phyloP scores from a whole-genome alignment of 2,329 filamentous ascomycete genomes.

The Fusarium sp. region DNA sequence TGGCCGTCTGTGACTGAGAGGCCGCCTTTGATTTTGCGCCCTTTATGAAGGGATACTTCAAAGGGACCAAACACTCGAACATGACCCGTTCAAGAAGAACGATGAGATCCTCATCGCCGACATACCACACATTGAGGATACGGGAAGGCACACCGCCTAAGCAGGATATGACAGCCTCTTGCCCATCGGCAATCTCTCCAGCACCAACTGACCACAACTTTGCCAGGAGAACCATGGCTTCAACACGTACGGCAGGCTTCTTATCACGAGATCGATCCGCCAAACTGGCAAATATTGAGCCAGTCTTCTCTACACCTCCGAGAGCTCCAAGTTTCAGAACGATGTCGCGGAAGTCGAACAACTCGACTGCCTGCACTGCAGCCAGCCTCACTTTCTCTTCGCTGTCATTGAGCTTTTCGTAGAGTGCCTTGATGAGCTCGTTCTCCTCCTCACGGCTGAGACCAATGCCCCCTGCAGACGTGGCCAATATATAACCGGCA shows the following conservation, averaged over 20 bases:
- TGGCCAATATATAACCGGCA: slow-evolving; percentile 86
- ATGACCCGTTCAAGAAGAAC: slow-evolving; percentile 84
- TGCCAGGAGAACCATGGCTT: slow-evolving; percentile 85
- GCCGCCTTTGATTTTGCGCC: slow-evolving; percentile 66
- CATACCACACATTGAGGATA: slow-evolving; percentile 88
- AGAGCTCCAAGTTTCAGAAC: slow-evolving; percentile 81
- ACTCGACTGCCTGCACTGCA: slow-evolving; percentile 84
- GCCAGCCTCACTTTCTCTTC: slow-evolving; percentile 93
- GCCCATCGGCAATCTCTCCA: slow-evolving; percentile 84
- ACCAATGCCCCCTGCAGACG: slow-evolving; percentile 89
- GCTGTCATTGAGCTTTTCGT: slow-evolving; percentile 83
- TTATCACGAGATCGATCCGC: slow-evolving; percentile 90
- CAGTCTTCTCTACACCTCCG: slow-evolving; percentile 78
- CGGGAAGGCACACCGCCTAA: slow-evolving; percentile 83
- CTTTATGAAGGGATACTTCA: slow-evolving; percentile 80
- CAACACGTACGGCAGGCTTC: slow-evolving; percentile 80
- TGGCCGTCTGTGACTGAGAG: slow-evolving; percentile 59
- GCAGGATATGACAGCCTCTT: slow-evolving; percentile 78
- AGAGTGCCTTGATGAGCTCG: slow-evolving; percentile 76
- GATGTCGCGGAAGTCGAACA: slow-evolving; percentile 82
- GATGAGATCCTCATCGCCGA: slow-evolving; percentile 88
- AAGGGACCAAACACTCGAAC: slow-evolving; percentile 87
- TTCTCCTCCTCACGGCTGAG: slow-evolving; percentile 84
- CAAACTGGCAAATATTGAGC: slow-evolving; percentile 82
- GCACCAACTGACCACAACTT: slow-evolving; percentile 94